phyloP scores from a whole-genome alignment of 2,329 filamentous ascomycete genomes.

The Colletotrichum sp. region DNA sequence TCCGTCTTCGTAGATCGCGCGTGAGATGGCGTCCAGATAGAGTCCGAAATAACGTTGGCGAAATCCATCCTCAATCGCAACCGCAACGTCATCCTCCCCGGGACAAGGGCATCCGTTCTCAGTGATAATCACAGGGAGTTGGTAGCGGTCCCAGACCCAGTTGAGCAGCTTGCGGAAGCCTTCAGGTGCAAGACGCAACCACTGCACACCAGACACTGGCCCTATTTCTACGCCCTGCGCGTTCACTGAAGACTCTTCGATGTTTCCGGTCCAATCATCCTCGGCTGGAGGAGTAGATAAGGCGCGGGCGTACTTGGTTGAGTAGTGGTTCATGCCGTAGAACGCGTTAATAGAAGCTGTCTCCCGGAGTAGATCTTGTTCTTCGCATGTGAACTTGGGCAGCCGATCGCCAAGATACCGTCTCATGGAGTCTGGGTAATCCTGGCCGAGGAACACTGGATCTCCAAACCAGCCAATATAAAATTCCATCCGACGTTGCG shows the following conservation, averaged over 20 bases:
- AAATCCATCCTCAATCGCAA: slow-evolving; percentile 21
- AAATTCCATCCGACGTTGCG: slow-evolving; percentile 39
- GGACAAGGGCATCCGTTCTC: slow-evolving; percentile 35
- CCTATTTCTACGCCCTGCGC: slow-evolving; percentile 29
- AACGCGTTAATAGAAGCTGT: slow-evolving; percentile 33
- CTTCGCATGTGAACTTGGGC: slow-evolving; percentile 31
- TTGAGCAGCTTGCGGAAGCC: slow-evolving; percentile 34
- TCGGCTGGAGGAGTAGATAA: slow-evolving; percentile 24
- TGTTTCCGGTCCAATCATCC: slow-evolving; percentile 30
- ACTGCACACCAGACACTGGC: background rate
- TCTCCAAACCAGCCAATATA: slow-evolving; percentile 45
- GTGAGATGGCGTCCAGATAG: slow-evolving; percentile 29
- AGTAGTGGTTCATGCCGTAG: slow-evolving; percentile 48
- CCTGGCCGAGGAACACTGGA: slow-evolving; percentile 36
- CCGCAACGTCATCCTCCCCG: slow-evolving; percentile 26
- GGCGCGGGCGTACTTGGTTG: slow-evolving; percentile 37
- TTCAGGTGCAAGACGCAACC: slow-evolving; percentile 24
- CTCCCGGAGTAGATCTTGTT: slow-evolving; percentile 28
- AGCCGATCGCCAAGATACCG: slow-evolving; percentile 35
- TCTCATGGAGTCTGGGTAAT: slow-evolving; percentile 26
- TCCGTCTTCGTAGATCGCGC: slow-evolving; percentile 31
- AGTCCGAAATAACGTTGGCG: slow-evolving; percentile 25
- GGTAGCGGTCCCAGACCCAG: slow-evolving; percentile 28
- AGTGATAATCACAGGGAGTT: slow-evolving; percentile 32
- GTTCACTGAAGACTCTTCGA: slow-evolving; percentile 27